phyloP scores from a whole-genome alignment of 805 yeast species.

The Middelhovenomyces tepae region DNA sequence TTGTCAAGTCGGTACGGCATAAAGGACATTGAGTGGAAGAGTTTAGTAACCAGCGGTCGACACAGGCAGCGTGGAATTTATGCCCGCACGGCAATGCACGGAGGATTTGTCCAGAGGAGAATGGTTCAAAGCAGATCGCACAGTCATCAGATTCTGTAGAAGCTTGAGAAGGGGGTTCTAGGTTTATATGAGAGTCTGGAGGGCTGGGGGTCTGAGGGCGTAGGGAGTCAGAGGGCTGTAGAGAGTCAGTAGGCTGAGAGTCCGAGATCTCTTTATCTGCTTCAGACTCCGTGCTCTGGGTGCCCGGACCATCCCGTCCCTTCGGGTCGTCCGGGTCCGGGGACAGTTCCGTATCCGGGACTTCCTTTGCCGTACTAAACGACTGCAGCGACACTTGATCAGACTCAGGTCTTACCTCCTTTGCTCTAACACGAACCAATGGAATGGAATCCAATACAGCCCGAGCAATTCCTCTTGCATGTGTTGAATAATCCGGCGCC shows the following conservation, averaged over 20 bases:
- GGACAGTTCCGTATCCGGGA: background rate
- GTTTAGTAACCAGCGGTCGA: constrained; percentile 74
- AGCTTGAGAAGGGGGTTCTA: too few species aligned
- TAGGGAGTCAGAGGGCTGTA: too few species aligned
- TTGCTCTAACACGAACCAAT: constrained; percentile 17
- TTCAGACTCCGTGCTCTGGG: constrained; percentile 1
- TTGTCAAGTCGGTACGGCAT: constrained; percentile 31
- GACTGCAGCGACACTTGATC: background rate
- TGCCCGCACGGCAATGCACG: constrained; percentile 77
- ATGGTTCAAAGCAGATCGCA: constrained; percentile 69
- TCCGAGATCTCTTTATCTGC: background rate
- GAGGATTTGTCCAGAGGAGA: constrained; percentile 48
- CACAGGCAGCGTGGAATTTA: constrained; percentile 70
- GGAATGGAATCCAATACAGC: constrained; percentile 31
- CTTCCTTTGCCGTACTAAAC: too few species aligned
- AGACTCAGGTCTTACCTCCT: background rate
- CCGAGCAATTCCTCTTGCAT: constrained; percentile 28
- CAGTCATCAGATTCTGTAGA: constrained; percentile 38
- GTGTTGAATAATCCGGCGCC: constrained; percentile 10
- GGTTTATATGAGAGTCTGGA: too few species aligned
- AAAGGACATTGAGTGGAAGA: constrained; percentile 76
- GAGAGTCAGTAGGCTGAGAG: too few species aligned
- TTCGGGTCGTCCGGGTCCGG: background rate
- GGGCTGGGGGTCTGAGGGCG: too few species aligned
- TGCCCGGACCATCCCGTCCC: too few species aligned